Evolutionary conservation across 1,284 basidiomycete genomes (phyloP), one percentile per base, ranked within the genome.

Genomic region (Tilletia walkeri): DNA sequence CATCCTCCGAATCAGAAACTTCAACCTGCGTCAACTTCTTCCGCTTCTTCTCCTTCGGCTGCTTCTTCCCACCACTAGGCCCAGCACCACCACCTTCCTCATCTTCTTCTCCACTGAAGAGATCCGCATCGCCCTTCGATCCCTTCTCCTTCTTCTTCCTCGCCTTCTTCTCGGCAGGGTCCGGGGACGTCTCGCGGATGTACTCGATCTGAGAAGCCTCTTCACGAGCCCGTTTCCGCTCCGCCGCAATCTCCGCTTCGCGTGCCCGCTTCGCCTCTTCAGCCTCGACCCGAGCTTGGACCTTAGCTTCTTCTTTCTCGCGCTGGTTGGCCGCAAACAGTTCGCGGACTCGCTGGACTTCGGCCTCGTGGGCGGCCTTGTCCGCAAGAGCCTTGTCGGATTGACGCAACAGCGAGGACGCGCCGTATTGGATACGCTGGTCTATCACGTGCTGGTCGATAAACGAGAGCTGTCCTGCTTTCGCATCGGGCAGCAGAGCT

Each of bases 341-440:
- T 65, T 77, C 71, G n/a, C 75, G 73, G 68, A 73, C 72, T 34
- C 36, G 53, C 45, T 75, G 71, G 65, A 75, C 77, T n/a, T 69
- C 36, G 16, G 48, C 70, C 63, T 80, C 80, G 73, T 79, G 74
- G 54, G 68, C 72, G 30, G 73, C 72, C 66, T 80, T 75, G 38
- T 82, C 78, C 10, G 73, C 69, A 1, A 83, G 67, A 14, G 72
- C 75, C 66, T 68, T 65, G 5, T 71, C 53, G 4, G 76, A 75
- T 30, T 76, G 74, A 45, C 77, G 73, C 16, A 81, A 70, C 36
- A 80, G 72, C 20, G 77, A 79, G 30, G 71, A 75, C 45, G 77
- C 78, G 49, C 77, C 81, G 69, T 80, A 83, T 75, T 79, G 76
- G 69, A 74, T 74, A 34, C 82, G 77, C 75, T 83, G 82, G 69